Conservation (phyloP, 768 basidiomycete genomes). For the Rubroboletus pulcherrimus region DNA sequence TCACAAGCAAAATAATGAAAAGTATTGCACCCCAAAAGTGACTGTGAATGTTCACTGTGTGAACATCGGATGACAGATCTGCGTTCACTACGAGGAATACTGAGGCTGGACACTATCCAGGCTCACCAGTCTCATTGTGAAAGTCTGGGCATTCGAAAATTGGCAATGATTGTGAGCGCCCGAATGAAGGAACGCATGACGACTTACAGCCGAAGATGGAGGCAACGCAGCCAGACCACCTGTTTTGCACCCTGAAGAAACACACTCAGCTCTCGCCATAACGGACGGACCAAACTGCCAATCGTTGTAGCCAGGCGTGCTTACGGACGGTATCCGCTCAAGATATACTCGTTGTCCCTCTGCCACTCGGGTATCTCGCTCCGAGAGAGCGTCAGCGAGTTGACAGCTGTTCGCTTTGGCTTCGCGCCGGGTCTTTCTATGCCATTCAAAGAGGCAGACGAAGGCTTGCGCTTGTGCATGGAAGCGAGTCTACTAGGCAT, state of each 20-base stretch:
- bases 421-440: background rate
- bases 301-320: conserved; percentile 10
- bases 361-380: conserved; percentile 64
- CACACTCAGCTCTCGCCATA: background rate
- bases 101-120: background rate
- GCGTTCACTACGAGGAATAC: background rate
- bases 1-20: conserved; percentile 53
- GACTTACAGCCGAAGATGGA: conserved; percentile 68
- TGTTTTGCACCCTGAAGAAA: conserved; percentile 48
- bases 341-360: conserved; percentile 70
- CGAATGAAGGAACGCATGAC: conserved; percentile 10
- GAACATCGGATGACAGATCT: conserved; percentile 12
- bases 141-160: conserved; percentile 44
- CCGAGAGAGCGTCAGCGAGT: conserved; percentile 43
- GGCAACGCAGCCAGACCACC: conserved; percentile 56
- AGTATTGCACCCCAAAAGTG: conserved; percentile 69
- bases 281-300: conserved; percentile 4
- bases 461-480: conserved; percentile 16
- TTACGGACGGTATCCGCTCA: conserved; percentile 67
- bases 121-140: conserved; percentile 73
- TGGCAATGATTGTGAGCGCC: conserved; percentile 16
- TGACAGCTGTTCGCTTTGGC: background rate
- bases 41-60: conserved; percentile 78
- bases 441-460: conserved; percentile 9
- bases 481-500: background rate